Evolutionary conservation across 2,329 filamentous ascomycete genomes (phyloP).

Genomic region (Aspergillus terreus): DNA sequence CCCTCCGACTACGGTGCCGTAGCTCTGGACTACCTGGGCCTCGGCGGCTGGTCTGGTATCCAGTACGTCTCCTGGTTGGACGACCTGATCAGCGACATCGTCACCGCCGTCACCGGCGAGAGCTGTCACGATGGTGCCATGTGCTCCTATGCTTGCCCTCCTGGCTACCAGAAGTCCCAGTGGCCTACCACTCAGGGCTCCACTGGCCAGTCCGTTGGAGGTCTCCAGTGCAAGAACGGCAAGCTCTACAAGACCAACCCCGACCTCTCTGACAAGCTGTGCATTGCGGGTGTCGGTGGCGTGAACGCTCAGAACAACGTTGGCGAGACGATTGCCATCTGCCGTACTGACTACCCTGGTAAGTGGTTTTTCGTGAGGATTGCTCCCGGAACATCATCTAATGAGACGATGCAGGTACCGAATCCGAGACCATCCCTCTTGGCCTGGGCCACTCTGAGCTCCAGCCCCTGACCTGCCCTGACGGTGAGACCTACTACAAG

Average conservation of each 20-base stretch:
- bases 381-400: too few species aligned
- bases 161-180: constrained; percentile 87
- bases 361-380: constrained; percentile 17
- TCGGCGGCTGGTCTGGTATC: constrained; percentile 76
- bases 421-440: constrained; percentile 80
- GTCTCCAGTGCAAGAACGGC: constrained; percentile 69
- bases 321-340: constrained; percentile 64
- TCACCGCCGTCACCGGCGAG: constrained; percentile 59
- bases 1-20: constrained; percentile 79
- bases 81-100: constrained; percentile 61
- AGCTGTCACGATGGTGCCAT: constrained; percentile 62
- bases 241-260: constrained; percentile 74
- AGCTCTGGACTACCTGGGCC: constrained; percentile 62
- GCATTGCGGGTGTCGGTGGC: constrained; percentile 66
- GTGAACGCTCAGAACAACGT: constrained; percentile 76
- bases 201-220: constrained; percentile 81
- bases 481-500: constrained; percentile 68
- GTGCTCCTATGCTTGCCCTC: constrained; percentile 92
- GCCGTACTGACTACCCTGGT: constrained; percentile 96
- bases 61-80: constrained; percentile 59
- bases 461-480: constrained; percentile 69
- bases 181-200: constrained; percentile 77
- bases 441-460: constrained; percentile 57
- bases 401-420: constrained; percentile 51
- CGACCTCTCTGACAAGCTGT: constrained; percentile 64